phyloP scores from a whole-genome alignment of 768 basidiomycete species.

The Psilocybe sp. region DNA sequence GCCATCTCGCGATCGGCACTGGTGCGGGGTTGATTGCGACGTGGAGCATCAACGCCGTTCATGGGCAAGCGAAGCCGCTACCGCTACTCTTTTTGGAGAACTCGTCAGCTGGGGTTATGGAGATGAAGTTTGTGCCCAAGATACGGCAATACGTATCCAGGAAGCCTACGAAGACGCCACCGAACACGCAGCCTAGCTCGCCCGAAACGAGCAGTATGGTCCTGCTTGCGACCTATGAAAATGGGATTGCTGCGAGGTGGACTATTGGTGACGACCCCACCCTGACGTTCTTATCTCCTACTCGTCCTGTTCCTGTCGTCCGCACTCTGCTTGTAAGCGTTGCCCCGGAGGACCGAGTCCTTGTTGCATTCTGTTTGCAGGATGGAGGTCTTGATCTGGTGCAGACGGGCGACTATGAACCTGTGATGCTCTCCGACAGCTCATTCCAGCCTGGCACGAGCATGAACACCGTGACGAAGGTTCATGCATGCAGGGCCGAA shows the following conservation, averaged over 20 bases:
- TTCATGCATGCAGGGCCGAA: conserved; percentile 51
- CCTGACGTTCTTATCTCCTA: conserved; percentile 40
- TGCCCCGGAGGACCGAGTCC: conserved; percentile 39
- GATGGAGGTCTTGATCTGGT: conserved; percentile 67
- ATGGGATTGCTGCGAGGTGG: conserved; percentile 59
- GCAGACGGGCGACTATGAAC: conserved; percentile 46
- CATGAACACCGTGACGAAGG: conserved; percentile 48
- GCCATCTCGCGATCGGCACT: conserved; percentile 71
- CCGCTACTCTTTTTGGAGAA: conserved; percentile 39
- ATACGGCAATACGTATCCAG: conserved; percentile 6
- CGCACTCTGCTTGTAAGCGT: conserved; percentile 50
- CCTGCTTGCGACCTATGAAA: conserved; percentile 55
- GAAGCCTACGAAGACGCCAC: conserved; percentile 14
- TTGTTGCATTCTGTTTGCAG: conserved; percentile 59
- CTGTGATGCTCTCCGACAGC: conserved; percentile 41
- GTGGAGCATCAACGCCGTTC: conserved; percentile 51
- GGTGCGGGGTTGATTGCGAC: conserved; percentile 60
- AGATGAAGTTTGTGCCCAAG: conserved; percentile 47
- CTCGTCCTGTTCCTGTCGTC: conserved; percentile 39
- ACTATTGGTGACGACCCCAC: conserved; percentile 29
- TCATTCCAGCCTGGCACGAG: conserved; percentile 58
- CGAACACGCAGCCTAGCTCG: conserved; percentile 28
- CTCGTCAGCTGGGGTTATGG: conserved; percentile 48
- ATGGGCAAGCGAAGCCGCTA: conserved; percentile 13
- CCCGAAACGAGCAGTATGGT: conserved; percentile 16